phyloP scores from a whole-genome alignment of 192 early-diverging fungal species.

The Coemansia sp. region DNA sequence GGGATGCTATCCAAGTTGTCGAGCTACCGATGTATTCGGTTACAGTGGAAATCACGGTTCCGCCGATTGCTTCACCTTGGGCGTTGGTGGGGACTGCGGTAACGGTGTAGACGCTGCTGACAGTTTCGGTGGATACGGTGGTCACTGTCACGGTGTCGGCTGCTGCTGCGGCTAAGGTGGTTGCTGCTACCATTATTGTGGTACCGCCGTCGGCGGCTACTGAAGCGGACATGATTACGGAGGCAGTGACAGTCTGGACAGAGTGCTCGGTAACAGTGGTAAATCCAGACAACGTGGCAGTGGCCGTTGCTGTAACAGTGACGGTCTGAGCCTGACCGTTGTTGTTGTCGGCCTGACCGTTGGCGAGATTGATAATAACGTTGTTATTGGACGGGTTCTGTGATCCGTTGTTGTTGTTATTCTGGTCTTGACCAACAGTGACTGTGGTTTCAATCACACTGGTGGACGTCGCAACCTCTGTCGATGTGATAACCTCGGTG shows the following conservation, averaged over 20 bases:
- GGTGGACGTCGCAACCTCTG: background rate
- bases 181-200: background rate
- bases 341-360: background rate
- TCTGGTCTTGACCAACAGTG: conserved; percentile 1
- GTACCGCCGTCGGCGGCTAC: background rate
- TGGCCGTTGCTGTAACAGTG: background rate
- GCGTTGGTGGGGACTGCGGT: background rate
- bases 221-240: conserved; percentile 1
- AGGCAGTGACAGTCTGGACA: conserved; percentile 1
- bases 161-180: background rate
- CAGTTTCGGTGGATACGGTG: background rate
- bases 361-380: background rate
- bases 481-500: background rate
- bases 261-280: background rate
- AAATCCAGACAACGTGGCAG: background rate
- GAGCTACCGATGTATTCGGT: background rate
- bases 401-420: background rate
- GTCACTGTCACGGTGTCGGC: conserved; percentile 8
- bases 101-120: conserved; percentile 1
- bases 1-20: background rate
- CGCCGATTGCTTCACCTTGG: background rate
- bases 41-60: background rate
- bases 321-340: background rate
- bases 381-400: background rate
- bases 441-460: background rate